Evolutionary conservation across 176 grass and related monocot genomes (phyloP).

Genomic region (Alloteropsis semialata): DNA sequence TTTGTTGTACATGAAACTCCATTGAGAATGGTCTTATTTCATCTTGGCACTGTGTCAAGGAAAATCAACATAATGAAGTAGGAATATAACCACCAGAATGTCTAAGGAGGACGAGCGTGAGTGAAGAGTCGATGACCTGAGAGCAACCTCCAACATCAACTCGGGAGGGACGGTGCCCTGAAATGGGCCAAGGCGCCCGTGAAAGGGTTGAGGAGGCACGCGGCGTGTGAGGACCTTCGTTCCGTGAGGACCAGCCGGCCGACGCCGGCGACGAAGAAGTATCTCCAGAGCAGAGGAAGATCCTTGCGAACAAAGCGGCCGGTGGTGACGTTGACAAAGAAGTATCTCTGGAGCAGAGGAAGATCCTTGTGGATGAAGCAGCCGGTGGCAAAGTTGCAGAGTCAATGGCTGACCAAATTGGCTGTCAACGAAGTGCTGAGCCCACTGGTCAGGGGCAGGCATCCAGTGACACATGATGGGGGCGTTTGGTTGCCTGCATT

Average conservation of each 20-base stretch:
- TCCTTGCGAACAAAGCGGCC: neutral
- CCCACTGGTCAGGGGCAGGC: too few relatives aligned
- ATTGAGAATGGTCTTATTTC: too few relatives aligned
- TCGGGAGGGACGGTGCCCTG: neutral
- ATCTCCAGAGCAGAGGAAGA: neutral
- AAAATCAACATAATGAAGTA: too few relatives aligned
- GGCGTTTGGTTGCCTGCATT: too few relatives aligned
- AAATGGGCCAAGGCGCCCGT: neutral
- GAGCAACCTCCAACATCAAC: fast-evolving
- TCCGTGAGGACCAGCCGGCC: neutral
- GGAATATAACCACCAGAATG: too few relatives aligned
- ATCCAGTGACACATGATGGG: too few relatives aligned
- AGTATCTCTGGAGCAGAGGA: neutral
- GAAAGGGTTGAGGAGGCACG: constrained; percentile 4
- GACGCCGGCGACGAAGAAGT: neutral
- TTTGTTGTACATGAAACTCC: too few relatives aligned
- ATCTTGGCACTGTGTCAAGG: too few relatives aligned
- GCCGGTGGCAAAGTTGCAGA: neutral
- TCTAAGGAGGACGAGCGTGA: neutral
- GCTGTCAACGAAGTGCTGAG: too few relatives aligned
- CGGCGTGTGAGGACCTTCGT: neutral
- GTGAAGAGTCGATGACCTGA: neutral
- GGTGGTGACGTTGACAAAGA: neutral
- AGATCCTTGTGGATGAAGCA: neutral
- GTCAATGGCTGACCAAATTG: too few relatives aligned